Evolutionary conservation across 768 basidiomycete genomes (phyloP), one percentile per base, ranked within the genome.

Genomic region (Termitomyces sp.): DNA sequence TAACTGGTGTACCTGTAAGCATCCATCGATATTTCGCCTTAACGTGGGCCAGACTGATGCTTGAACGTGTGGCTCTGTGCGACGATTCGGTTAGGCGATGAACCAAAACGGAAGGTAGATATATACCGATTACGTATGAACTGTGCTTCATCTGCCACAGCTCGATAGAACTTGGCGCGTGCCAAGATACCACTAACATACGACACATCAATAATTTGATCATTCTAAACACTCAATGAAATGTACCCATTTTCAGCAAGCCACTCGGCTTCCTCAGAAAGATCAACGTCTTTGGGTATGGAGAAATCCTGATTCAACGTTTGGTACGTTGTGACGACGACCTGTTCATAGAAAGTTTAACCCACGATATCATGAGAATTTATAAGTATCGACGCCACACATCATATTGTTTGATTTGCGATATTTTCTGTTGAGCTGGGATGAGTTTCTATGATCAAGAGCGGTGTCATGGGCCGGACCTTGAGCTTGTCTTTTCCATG

Each of bases 101-200:
- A 16, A 30, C 48, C 16, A 16, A 52, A 52, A 37, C 54, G n/a
- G 32, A 48, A 58, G 5, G 42, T 14, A 26, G 34, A 49, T 5
- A 12, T 14, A 40, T 53, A 81, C 80, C 86, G 77, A 63, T 89
- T 89, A 26, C 88, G 80, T 61, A 89, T 86, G 65, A 85, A 87
- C 64, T 90, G 89, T 0, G 89, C 88, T 67, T 94, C 92, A 63
- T 94, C 92, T 4, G 89, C 79, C 55, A 93, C 75, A 32, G 86
- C 82, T 8, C 91, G 82, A 65, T 81, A 87, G 75, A 87, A 94
- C 30, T 77, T 79, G 52, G 80, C 78, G 33, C 78, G 77, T 2
- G 86, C 81, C 14, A 93, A 71, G 3, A 85, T 70, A 2, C 91
- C 91, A 24, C 85, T 83, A 30, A 14, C 20, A 20, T 39, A 12